These are phyloP conservation scores for Melocanna baccifera DNA, from an alignment of 176 grass and related monocot species.

Conservation along the genomic window DNA sequence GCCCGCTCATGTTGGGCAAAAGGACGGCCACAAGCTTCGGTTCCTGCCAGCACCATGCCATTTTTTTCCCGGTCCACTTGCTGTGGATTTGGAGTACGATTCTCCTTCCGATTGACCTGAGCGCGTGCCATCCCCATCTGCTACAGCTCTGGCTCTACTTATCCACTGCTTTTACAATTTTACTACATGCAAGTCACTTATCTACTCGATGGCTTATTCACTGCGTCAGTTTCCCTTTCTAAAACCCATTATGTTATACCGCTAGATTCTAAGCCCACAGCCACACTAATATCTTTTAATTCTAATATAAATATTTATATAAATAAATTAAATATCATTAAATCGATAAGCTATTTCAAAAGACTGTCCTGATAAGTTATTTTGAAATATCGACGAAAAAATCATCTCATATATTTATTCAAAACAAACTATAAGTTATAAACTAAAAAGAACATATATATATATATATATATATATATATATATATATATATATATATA, in stretches of 20 bases:
- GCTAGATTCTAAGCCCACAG: too few relatives aligned
- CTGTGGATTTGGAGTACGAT: not conserved
- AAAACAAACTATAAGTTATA: rapidly evolving
- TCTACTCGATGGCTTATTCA: not conserved
- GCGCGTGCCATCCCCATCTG: conserved; percentile 25
- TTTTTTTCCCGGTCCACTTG: not conserved
- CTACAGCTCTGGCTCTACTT: not conserved
- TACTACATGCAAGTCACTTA: too few relatives aligned
- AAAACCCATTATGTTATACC: not conserved
- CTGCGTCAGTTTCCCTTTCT: not conserved
- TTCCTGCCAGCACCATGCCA: not conserved
- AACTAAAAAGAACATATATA: too few relatives aligned
- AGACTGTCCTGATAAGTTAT: rapidly evolving
- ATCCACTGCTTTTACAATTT: not conserved
- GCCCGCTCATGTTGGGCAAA: not conserved
- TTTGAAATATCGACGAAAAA: too few relatives aligned
- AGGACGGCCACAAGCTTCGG: conserved; percentile 21
- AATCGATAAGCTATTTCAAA: too few relatives aligned
- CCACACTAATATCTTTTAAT: too few relatives aligned
- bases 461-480: too few relatives aligned
- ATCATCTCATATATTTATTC: too few relatives aligned
- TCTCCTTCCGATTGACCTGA: not conserved
- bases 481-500: too few relatives aligned
- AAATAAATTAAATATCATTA: too few relatives aligned
- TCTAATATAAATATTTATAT: too few relatives aligned